These are phyloP conservation scores for Lentinula sp. DNA, from an alignment of 768 basidiomycete genomes.

Conservation along the genomic window DNA sequence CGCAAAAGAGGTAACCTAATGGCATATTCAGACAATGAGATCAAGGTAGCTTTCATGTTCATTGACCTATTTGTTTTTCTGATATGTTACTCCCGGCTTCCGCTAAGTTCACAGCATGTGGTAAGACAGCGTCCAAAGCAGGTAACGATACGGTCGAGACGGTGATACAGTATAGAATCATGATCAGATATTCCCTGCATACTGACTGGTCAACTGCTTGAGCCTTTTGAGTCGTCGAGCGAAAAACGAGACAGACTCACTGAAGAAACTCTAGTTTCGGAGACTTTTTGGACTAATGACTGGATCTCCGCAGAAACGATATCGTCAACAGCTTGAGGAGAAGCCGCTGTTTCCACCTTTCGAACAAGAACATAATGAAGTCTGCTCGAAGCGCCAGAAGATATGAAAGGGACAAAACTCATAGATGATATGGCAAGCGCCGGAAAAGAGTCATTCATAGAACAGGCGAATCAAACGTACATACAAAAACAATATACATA, in stretches of 20 bases:
- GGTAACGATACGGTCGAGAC: constrained; percentile 34
- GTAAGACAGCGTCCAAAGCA: constrained; percentile 61
- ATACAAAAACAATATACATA: neutral
- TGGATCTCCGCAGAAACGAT: constrained; percentile 55
- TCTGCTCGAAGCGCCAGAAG: constrained; percentile 73
- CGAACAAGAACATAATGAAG: constrained; percentile 72
- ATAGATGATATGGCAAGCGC: neutral
- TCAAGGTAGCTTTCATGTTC: neutral
- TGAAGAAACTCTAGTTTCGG: constrained; percentile 40
- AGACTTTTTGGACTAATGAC: constrained; percentile 45
- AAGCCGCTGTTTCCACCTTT: constrained; percentile 58
- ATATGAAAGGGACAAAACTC: constrained; percentile 52
- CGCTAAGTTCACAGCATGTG: constrained; percentile 71
- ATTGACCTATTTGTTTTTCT: constrained; percentile 61
- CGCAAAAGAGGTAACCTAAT: constrained; percentile 74
- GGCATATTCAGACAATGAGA: neutral
- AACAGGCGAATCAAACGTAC: neutral
- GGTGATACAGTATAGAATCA: constrained; percentile 66
- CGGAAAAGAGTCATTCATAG: too few relatives aligned
- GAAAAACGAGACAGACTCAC: constrained; percentile 31
- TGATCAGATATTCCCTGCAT: constrained; percentile 59
- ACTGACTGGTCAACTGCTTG: constrained; percentile 37
- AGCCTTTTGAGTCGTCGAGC: constrained; percentile 11
- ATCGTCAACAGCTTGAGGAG: constrained; percentile 55
- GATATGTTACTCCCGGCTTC: constrained; percentile 56